Evolutionary conservation across 2,329 filamentous ascomycete genomes (phyloP).

Genomic region (Aspergillus ochraceus): DNA sequence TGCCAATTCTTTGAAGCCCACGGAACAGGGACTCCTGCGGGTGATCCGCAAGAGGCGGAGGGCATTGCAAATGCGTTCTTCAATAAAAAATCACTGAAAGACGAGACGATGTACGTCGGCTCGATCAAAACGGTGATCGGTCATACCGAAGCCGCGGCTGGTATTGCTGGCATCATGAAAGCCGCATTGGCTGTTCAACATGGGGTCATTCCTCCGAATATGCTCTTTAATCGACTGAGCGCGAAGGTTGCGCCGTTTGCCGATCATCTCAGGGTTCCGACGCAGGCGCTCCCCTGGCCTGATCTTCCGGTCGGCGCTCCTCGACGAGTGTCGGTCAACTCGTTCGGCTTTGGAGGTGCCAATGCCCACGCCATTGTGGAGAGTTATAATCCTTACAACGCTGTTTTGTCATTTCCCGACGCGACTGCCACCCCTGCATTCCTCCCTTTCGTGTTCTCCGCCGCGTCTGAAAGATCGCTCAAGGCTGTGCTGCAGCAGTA

Average conservation of each 20-base stretch:
- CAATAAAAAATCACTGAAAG: background rate
- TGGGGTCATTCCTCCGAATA: conserved; percentile 24
- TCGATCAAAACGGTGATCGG: conserved; percentile 13
- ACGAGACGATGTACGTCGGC: conserved; percentile 7
- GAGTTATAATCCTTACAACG: background rate
- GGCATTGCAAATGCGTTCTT: conserved; percentile 6
- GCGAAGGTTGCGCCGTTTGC: conserved; percentile 20
- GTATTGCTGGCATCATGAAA: conserved; percentile 18
- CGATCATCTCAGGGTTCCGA: conserved; percentile 16
- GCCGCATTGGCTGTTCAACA: conserved; percentile 23
- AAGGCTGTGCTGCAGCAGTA: background rate
- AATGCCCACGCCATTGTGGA: conserved; percentile 17
- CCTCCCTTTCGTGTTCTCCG: conserved; percentile 11
- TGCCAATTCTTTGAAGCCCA: conserved; percentile 44
- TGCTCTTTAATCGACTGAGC: conserved; percentile 21
- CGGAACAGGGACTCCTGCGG: conserved; percentile 31
- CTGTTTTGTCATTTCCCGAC: background rate
- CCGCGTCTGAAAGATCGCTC: conserved; percentile 1
- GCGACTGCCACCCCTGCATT: background rate
- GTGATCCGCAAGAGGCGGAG: conserved; percentile 8
- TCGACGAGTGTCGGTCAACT: conserved; percentile 6
- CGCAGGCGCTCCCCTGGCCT: conserved; percentile 17
- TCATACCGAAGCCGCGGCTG: conserved; percentile 7
- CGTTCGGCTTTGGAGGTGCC: conserved; percentile 12
- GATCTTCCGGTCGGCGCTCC: background rate